Base-by-base conservation (phyloP, 108 stramenopile genomes). In the Pseudonitzschia pungens region DNA sequence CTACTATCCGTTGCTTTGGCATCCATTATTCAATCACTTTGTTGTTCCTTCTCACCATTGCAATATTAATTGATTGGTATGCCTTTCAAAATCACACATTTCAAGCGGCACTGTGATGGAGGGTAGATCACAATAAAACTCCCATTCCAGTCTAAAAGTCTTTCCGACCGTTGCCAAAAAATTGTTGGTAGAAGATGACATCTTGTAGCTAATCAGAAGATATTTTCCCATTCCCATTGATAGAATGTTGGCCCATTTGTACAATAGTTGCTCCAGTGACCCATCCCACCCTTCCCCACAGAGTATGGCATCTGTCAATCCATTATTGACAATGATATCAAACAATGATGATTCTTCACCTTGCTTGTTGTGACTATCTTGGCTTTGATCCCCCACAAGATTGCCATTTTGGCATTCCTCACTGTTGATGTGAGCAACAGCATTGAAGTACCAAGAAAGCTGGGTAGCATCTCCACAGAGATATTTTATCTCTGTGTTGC, bases 281-380 rank as follows among this genome's bases (percentile, higher is more conserved):
- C 58, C 48, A 42, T 89, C 77, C 76, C 82, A 88, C 0, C 88
- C 91, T 63, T 92, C 91, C 20, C 80, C 83, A 45, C 91, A 92
- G 68, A 92, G 77, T 0, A 92, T 68, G 22, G 91, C 91, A 83
- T 92, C 91, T 42, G 84, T 76, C 60, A 92, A 76, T 58, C 91
- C 91, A 69, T 92, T 92, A 66, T 92, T 88, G n/a, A 88, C 36
- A 33, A 92, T 78, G 1, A 79, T 75, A 76, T 92, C 88, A 68
- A 84, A 84, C 41, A 50, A 55, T 11, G 42, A 6, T n/a, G 45
- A 26, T 73, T 69, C 20, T 51, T 62, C 33, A 14, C 11, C 40
- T 32, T 2, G 14, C 27, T 55, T 42, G 0, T 16, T 48, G 14
- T 48, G 45, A 14, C 16, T 12, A 48, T 2, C 2, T 48, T 11